Evolutionary conservation across 2,329 filamentous ascomycete species (phyloP), one percentile per base, ranked within the genome.

Genomic region (Phyllosticta ampelicida): DNA sequence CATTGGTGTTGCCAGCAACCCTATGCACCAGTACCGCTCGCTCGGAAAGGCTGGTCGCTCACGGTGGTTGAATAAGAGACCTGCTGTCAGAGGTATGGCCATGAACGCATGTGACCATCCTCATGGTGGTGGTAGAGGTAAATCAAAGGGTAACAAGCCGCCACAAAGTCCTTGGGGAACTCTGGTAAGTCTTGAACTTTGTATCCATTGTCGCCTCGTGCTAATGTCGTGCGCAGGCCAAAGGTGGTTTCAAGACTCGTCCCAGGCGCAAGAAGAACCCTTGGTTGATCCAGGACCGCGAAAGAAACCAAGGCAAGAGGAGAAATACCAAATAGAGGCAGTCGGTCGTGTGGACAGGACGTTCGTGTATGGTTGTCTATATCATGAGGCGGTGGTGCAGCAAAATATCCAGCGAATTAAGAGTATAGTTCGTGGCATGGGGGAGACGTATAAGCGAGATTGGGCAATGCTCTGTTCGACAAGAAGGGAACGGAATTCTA

Each of bases 31-130:
- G 64, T 95, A 95, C 74, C 81, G 84, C 63, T 89, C 94, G 69
- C 81, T 99, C 59, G 95, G 95, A 66, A 99, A 99, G 77, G 94
- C 94, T 66, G 94, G 94, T 70, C 84, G 95, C 67, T 90, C 86
- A 66, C 84, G 94, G 68, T 96, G 90, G 91, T 75, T 97, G 64
- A 94, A 94, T 70, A 96, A 95, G 69, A 81, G 94, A 65, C 94
- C 94, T 16, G 96, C 94, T 0, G 94, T 99, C 51, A 86, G 95
- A 78, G 95, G 94, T 86, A 77, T 97, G 66, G 94, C 95, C 62
- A 99, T 99, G 95, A 99, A 99, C 78, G 90, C 92, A 72, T 88
- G 85, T 67, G 94, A 99, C 70, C 94, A 99, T 80, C 94, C 94
- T 69, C 94, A 99, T 74, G 94, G 94, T 82, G 94, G 94, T 87